A percentile compares a stretch with the other conserved stretches of the same genome.
Conservation (phyloP, 1,284 basidiomycete species). For the Rugosomyces carneus region DNA sequence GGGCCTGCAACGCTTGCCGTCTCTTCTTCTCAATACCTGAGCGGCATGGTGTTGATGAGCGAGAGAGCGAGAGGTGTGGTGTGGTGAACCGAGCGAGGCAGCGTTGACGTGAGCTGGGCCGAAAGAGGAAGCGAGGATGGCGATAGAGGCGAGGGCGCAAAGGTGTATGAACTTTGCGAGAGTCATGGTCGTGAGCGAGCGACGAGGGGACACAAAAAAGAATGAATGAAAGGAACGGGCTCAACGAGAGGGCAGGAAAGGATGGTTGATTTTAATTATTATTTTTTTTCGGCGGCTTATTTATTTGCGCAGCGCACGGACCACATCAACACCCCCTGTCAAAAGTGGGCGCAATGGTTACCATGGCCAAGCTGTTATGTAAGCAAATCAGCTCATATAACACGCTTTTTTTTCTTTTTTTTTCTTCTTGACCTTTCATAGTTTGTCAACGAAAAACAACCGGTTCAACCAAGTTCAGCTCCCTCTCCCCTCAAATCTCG, state of each 20-base stretch:
- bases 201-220: conserved; percentile 14
- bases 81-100: conserved; percentile 36
- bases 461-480: conserved; percentile 66
- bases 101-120: conserved; percentile 43
- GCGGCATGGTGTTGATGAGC: conserved; percentile 31
- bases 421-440: conserved; percentile 55
- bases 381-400: conserved; percentile 25
- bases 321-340: conserved; percentile 7
- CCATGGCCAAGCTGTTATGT: conserved; percentile 27
- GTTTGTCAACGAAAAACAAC: conserved; percentile 69
- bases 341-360: background rate
- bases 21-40: conserved; percentile 48
- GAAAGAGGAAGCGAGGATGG: conserved; percentile 48
- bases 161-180: conserved; percentile 47
- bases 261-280: conserved; percentile 1
- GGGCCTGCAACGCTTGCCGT: conserved; percentile 49
- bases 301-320: too few species aligned
- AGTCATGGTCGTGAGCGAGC: conserved; percentile 41
- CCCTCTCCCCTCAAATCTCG: conserved; percentile 42
- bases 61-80: conserved; percentile 31
- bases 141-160: conserved; percentile 50
- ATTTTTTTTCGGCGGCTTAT: conserved; percentile 9
- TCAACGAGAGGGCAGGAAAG: conserved; percentile 11
- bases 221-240: too few species aligned
- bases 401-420: conserved; percentile 32